phyloP scores from a whole-genome alignment of 2,329 filamentous ascomycete species.

The Xylariales sp. region DNA sequence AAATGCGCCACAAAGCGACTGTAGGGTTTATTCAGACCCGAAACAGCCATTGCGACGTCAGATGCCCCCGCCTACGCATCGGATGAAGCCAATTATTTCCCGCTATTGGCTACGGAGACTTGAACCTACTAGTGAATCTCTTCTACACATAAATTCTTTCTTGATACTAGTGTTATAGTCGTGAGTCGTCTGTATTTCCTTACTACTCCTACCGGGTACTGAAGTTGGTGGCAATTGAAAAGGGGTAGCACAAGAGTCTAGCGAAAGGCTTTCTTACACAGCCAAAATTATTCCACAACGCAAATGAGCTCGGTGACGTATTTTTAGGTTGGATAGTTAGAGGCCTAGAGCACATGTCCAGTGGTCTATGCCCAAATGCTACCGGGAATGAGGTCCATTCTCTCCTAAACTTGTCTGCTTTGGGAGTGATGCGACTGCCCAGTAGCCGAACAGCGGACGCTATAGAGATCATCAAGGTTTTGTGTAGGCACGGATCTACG shows the following conservation, averaged over 20 bases:
- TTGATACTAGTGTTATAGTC: background rate
- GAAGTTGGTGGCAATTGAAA: background rate
- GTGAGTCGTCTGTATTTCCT: background rate
- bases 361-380: background rate
- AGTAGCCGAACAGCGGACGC: background rate
- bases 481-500: background rate
- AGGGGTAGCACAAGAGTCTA: background rate
- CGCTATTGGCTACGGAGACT: constrained; percentile 17
- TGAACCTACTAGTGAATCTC: constrained; percentile 5
- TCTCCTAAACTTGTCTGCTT: background rate
- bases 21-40: constrained; percentile 16
- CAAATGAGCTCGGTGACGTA: background rate
- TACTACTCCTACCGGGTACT: background rate
- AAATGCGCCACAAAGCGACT: constrained; percentile 4
- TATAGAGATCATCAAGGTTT: background rate
- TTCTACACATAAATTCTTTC: background rate
- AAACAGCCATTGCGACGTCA: constrained; percentile 26
- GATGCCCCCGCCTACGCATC: constrained; percentile 11
- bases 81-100: constrained; percentile 5
- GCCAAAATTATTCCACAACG: background rate
- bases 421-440: background rate
- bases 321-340: background rate
- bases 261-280: background rate
- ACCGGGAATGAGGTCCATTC: background rate
- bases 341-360: background rate